Evolutionary conservation across 352 stramenopile genomes (phyloP).

Genomic region (Phytophthora sojae): DNA sequence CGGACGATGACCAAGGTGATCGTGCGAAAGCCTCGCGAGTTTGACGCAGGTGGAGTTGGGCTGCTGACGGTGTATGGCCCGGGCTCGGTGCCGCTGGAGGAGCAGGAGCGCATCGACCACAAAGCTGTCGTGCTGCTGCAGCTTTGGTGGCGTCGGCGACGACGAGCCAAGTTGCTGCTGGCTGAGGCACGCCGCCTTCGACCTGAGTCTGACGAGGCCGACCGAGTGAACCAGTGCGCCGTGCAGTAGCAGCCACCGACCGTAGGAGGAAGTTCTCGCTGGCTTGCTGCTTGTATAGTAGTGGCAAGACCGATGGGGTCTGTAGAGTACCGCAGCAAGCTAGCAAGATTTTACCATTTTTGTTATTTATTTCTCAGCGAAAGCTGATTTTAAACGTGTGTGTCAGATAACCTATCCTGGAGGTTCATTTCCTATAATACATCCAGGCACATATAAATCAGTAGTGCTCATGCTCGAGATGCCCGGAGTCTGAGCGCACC

Average conservation of each 20-base stretch:
- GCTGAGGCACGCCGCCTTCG: slow-evolving; percentile 71
- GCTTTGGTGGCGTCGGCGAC: slow-evolving; percentile 85
- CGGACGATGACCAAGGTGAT: slow-evolving; percentile 90
- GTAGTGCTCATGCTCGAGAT: no score
- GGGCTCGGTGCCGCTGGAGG: slow-evolving; percentile 88
- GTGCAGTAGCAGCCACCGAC: slow-evolving; percentile 34
- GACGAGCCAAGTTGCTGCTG: slow-evolving; percentile 65
- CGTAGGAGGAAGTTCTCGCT: slow-evolving; percentile 10
- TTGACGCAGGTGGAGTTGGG: slow-evolving; percentile 76
- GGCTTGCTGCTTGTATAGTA: slow-evolving; percentile 38
- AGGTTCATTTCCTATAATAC: no score
- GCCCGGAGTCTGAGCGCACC: no score
- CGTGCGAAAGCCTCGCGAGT: slow-evolving; percentile 84
- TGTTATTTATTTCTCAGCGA: slow-evolving; percentile 38
- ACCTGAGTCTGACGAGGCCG: slow-evolving; percentile 45
- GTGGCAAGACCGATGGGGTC: slow-evolving; percentile 3
- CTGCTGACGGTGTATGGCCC: slow-evolving; percentile 86
- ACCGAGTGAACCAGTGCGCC: slow-evolving; percentile 35
- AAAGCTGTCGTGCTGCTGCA: slow-evolving; percentile 82
- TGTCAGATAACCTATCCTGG: no score
- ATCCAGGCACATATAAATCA: no score
- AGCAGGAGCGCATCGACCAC: slow-evolving; percentile 89
- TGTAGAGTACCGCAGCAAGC: slow-evolving; percentile 32
- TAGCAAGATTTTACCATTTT: slow-evolving; percentile 22
- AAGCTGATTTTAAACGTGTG: no score